Percentiles rank a stretch among this genome's conserved stretches.
Conservation (phyloP, 441 rosid species). For the Populus tomentosa region DNA sequence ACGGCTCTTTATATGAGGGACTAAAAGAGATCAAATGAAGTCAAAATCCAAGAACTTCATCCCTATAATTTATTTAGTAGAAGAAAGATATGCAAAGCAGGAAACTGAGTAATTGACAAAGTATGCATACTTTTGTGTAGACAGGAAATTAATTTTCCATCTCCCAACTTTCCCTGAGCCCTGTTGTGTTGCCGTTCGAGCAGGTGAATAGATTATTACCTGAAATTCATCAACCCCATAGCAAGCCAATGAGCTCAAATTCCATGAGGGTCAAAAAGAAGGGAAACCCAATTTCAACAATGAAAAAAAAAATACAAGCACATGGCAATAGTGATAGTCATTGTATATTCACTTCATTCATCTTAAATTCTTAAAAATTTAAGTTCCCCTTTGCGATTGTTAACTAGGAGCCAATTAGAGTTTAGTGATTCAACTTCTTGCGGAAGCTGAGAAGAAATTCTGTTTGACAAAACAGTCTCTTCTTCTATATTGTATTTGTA, state of each 20-base stretch:
- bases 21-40: no score
- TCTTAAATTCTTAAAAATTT: neutral
- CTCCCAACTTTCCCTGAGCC: constrained; percentile 89
- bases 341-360: neutral
- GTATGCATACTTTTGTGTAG: constrained; percentile 62
- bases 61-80: neutral
- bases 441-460: neutral
- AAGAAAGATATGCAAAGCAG: neutral
- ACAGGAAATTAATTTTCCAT: constrained; percentile 82
- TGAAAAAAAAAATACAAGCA: neutral
- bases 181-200: constrained; percentile 83
- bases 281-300: neutral
- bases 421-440: neutral
- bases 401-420: neutral
- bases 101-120: neutral
- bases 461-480: neutral
- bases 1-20: no score
- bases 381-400: neutral
- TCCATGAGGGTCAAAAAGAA: neutral
- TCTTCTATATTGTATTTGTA: neutral
- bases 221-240: constrained; percentile 21
- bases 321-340: neutral
- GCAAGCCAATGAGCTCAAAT: neutral
- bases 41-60: neutral
- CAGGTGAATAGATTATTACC: constrained; percentile 86